Evolutionary conservation across 1,139 yeast genomes (phyloP).

Genomic region (Wickerhamomyces sp.): DNA sequence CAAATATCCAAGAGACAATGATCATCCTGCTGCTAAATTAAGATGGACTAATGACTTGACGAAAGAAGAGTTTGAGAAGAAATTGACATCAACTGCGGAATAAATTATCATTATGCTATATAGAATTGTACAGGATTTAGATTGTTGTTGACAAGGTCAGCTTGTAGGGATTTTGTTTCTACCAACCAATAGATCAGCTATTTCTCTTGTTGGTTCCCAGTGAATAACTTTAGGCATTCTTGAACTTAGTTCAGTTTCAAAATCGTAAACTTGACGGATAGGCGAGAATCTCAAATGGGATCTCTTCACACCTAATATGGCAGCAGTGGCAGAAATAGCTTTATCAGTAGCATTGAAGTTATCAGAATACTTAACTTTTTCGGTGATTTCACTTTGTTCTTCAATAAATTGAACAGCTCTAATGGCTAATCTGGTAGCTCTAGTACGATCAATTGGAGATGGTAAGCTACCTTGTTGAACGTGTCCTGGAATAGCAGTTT

Average conservation of each 20-base stretch:
- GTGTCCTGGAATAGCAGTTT: slow-evolving; percentile 79
- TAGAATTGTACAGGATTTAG: not conserved
- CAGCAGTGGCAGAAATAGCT: slow-evolving; percentile 56
- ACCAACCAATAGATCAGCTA: slow-evolving; percentile 85
- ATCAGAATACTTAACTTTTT: slow-evolving; percentile 27
- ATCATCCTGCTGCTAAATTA: slow-evolving; percentile 14
- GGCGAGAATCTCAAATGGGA: slow-evolving; percentile 74
- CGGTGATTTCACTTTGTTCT: slow-evolving; percentile 29
- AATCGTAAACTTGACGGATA: slow-evolving; percentile 72
- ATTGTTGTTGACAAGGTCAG: not conserved
- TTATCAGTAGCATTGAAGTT: slow-evolving; percentile 27
- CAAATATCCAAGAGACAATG: slow-evolving; percentile 6
- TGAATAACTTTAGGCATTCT: slow-evolving; percentile 89
- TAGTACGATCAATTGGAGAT: slow-evolving; percentile 70
- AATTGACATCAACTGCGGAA: not conserved
- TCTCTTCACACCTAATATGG: slow-evolving; percentile 80
- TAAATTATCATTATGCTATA: not conserved
- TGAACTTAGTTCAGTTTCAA: slow-evolving; percentile 71
- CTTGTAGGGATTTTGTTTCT: slow-evolving; percentile 34
- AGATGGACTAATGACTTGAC: slow-evolving; percentile 12
- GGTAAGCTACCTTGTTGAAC: slow-evolving; percentile 85
- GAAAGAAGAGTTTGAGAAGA: slow-evolving; percentile 9
- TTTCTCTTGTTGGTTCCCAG: slow-evolving; percentile 72
- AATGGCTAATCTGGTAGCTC: slow-evolving; percentile 66
- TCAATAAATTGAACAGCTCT: slow-evolving; percentile 70